Percentiles rank a stretch among this genome's conserved stretches.
phyloP scores from a whole-genome alignment of 352 stramenopile species.

The Globisporangium viniferum region DNA sequence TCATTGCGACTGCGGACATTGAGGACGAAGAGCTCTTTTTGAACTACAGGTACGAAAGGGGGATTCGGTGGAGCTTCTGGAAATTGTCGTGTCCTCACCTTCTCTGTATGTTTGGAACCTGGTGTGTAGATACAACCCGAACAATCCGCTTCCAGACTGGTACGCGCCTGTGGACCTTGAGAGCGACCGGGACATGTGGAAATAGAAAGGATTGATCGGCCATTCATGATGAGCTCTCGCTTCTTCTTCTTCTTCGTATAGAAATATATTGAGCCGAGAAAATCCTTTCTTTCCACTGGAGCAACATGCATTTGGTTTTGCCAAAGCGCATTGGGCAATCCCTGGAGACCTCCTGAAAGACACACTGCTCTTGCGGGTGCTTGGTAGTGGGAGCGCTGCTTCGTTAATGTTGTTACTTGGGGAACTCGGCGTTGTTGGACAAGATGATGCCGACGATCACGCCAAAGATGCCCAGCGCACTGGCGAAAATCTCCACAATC shows the following conservation, averaged over 20 bases:
- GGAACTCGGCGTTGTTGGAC: constrained; percentile 95
- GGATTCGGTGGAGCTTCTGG: not conserved
- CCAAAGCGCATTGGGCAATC: not conserved
- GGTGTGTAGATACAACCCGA: constrained; percentile 67
- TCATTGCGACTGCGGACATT: constrained; percentile 79
- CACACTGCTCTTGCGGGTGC: not conserved
- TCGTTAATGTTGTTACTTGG: constrained; percentile 41
- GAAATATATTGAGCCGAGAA: constrained; percentile 11
- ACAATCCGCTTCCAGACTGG: constrained; percentile 68
- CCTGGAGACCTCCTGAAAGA: not conserved
- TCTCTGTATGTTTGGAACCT: not conserved
- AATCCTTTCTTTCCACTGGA: not conserved
- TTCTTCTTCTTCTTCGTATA: not conserved
- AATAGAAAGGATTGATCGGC: constrained; percentile 9
- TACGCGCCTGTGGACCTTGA: constrained; percentile 82
- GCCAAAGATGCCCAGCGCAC: constrained; percentile 98
- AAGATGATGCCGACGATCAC: constrained; percentile 99
- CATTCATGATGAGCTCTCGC: not conserved
- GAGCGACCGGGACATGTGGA: constrained; percentile 82
- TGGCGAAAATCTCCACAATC: constrained; percentile 99
- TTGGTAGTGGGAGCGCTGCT: not conserved
- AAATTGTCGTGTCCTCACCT: not conserved
- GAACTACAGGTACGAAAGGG: constrained; percentile 49
- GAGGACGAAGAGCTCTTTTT: constrained; percentile 83
- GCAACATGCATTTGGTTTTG: not conserved